Conservation (phyloP, 2,329 filamentous ascomycete genomes). For the Aspergillus niger region DNA sequence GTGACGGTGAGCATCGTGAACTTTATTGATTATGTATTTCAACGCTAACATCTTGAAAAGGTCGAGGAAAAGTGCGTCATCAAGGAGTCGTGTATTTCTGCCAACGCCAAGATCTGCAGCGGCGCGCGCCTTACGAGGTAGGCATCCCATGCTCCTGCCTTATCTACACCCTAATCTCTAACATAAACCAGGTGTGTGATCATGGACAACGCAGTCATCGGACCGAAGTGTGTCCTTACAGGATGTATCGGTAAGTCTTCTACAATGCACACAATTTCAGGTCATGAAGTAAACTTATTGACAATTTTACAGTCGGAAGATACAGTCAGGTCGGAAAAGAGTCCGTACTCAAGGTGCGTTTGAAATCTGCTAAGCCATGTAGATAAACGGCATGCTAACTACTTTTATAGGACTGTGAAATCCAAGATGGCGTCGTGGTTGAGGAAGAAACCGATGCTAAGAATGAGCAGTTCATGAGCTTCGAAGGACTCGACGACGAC, state of each 20-base stretch:
- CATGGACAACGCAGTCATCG: slow-evolving; percentile 88
- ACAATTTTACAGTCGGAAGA: slow-evolving; percentile 60
- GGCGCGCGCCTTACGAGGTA: slow-evolving; percentile 70
- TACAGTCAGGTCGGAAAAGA: slow-evolving; percentile 81
- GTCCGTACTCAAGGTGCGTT: slow-evolving; percentile 59
- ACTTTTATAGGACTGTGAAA: slow-evolving; percentile 70
- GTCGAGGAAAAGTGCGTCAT: slow-evolving; percentile 73
- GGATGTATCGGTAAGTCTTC: slow-evolving; percentile 64
- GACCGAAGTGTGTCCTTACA: slow-evolving; percentile 75
- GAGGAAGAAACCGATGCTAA: slow-evolving; percentile 71
- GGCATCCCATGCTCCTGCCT: not conserved
- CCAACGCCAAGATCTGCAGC: slow-evolving; percentile 80
- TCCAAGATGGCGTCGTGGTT: slow-evolving; percentile 81
- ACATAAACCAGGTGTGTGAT: slow-evolving; percentile 67
- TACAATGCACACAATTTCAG: not conserved
- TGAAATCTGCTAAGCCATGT: not conserved
- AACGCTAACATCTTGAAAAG: not conserved
- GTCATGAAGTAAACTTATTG: not conserved
- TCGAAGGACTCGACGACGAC: slow-evolving; percentile 49
- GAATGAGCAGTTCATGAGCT: slow-evolving; percentile 63
- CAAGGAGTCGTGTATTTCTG: slow-evolving; percentile 86
- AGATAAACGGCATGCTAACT: not conserved
- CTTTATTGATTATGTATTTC: not conserved
- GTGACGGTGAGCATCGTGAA: slow-evolving; percentile 67
- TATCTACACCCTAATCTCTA: not conserved